Percentiles rank a stretch among this genome's conserved stretches.
Evolutionary conservation across 2,329 filamentous ascomycete species (phyloP).

Genomic region (Ceratocystis smalleyi): DNA sequence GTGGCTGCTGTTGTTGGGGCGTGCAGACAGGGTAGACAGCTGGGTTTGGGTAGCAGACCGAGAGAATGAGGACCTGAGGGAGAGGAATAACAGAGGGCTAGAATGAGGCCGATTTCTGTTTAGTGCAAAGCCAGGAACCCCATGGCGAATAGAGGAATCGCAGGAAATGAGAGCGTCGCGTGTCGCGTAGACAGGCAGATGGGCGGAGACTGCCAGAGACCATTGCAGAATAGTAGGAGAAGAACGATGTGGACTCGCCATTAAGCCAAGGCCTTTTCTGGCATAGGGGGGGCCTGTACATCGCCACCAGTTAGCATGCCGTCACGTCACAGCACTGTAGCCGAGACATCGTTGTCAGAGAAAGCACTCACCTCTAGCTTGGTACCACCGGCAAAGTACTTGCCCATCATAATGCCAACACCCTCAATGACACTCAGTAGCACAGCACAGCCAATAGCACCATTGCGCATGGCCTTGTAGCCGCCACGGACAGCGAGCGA

Average conservation of each 20-base stretch:
- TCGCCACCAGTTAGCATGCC: not conserved
- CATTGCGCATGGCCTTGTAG: conserved; percentile 80
- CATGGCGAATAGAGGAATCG: not conserved
- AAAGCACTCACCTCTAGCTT: conserved; percentile 49
- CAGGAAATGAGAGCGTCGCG: not conserved
- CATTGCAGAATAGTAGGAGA: not conserved
- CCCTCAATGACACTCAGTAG: conserved; percentile 93
- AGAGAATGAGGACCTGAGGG: not conserved
- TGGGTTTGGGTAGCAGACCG: not conserved
- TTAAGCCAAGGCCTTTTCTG: conserved; percentile 24
- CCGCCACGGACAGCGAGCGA: conserved; percentile 84
- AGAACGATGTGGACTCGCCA: not conserved
- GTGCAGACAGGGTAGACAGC: not conserved
- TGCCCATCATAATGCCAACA: conserved; percentile 87
- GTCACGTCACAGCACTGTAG: not conserved
- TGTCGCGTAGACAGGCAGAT: not conserved
- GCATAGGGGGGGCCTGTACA: conserved; percentile 23
- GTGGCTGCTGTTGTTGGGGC: not conserved
- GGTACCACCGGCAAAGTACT: conserved; percentile 83
- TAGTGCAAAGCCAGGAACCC: not conserved
- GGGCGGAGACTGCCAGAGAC: not conserved
- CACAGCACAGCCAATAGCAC: conserved; percentile 88
- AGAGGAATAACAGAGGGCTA: not conserved
- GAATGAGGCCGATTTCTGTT: not conserved
- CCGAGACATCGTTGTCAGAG: conserved; percentile 19